A percentile compares a stretch with the other conserved stretches of the same genome.
Conservation (phyloP, 73 alveolate genomes). For the Blepharisma stoltei region DNA sequence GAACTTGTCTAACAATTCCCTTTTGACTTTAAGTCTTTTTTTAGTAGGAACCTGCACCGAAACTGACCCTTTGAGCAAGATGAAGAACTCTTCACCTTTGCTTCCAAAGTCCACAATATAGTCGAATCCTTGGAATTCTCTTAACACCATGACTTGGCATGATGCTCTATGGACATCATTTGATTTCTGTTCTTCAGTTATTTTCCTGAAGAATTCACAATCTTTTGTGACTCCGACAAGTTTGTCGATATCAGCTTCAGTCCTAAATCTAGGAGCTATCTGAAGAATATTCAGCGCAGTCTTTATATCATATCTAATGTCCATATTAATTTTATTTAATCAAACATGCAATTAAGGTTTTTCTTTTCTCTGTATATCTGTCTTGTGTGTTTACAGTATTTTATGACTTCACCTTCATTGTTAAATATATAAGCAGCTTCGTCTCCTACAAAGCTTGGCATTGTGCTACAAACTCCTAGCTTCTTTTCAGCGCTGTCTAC, state of each 20-base stretch:
- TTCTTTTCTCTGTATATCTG: background rate
- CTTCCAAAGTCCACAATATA: slow-evolving; percentile 68
- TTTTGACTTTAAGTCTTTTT: slow-evolving; percentile 16
- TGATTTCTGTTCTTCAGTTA: slow-evolving; percentile 13
- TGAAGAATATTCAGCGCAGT: no score
- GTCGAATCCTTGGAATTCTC: slow-evolving; percentile 35
- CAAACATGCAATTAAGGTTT: no score
- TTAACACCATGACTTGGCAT: slow-evolving; percentile 25
- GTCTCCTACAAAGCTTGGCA: background rate
- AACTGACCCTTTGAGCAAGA: slow-evolving; percentile 65
- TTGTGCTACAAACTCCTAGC: background rate
- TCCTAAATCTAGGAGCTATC: no score
- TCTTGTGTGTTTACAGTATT: background rate
- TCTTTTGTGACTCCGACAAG: background rate
- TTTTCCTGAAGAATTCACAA: background rate
- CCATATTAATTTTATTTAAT: no score
- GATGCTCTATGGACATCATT: slow-evolving; percentile 1
- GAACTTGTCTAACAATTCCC: background rate
- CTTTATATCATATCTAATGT: no score
- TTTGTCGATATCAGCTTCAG: no score
- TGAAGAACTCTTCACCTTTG: slow-evolving; percentile 69
- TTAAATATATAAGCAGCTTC: background rate
- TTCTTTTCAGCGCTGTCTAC: background rate
- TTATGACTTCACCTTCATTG: background rate
- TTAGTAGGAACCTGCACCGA: slow-evolving; percentile 57